These are phyloP conservation scores for Eucalyptus dawsonii DNA, from an alignment of 345 rosid genomes.

Conservation along the genomic window DNA sequence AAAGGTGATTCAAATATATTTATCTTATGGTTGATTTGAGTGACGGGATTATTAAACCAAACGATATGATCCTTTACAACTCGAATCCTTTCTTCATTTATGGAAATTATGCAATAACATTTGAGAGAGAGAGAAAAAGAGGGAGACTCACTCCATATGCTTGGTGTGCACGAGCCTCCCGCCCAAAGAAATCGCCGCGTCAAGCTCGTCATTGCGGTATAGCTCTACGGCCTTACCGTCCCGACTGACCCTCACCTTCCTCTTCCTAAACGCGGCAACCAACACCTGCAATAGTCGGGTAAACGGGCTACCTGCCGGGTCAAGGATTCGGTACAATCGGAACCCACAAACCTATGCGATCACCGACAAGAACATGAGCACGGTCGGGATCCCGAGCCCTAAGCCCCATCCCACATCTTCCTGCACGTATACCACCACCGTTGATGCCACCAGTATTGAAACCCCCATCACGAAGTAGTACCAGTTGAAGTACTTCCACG, in stretches of 20 bases:
- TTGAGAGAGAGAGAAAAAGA: background rate
- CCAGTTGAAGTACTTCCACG: constrained; percentile 86
- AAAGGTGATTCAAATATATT: background rate
- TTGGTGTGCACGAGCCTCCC: constrained; percentile 55
- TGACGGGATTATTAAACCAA: background rate
- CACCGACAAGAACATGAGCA: constrained; percentile 59
- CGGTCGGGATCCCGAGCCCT: constrained; percentile 76
- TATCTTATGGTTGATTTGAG: background rate
- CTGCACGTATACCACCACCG: constrained; percentile 70
- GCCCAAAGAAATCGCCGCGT: constrained; percentile 54
- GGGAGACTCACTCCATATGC: constrained; percentile 40
- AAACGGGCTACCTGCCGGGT: constrained; percentile 83
- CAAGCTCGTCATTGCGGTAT: constrained; percentile 60
- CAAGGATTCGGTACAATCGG: constrained; percentile 59
- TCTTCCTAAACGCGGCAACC: constrained; percentile 60
- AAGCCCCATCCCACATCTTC: constrained; percentile 81
- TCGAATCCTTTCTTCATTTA: background rate
- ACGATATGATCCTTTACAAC: background rate
- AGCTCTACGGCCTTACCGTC: constrained; percentile 20
- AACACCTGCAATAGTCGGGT: constrained; percentile 69
- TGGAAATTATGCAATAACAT: background rate
- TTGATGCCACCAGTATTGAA: constrained; percentile 52
- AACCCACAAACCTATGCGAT: constrained; percentile 42
- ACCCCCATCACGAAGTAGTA: constrained; percentile 82
- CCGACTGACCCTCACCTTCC: constrained; percentile 28